Percentiles rank a stretch among this genome's conserved stretches.
Evolutionary conservation across 1,284 basidiomycete species (phyloP).

Genomic region (Cryptococcus hybrid): DNA sequence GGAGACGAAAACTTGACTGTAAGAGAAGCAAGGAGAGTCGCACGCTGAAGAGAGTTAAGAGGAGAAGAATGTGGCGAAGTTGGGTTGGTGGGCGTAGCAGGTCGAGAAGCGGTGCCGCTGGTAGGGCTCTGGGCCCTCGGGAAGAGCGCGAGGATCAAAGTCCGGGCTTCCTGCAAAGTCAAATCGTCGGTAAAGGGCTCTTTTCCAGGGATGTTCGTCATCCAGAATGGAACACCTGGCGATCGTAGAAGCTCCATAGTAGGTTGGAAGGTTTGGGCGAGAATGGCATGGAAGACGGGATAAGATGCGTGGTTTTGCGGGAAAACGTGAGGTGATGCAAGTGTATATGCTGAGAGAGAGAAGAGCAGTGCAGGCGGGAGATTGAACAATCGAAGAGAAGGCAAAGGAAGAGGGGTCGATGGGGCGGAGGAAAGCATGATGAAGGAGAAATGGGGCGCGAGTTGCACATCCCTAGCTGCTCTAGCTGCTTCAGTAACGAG

Average conservation of each 20-base stretch:
- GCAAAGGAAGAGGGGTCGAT: slow-evolving; percentile 39
- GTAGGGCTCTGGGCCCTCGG: slow-evolving; percentile 18
- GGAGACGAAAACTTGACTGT: slow-evolving; percentile 49
- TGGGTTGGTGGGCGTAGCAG: slow-evolving; percentile 31
- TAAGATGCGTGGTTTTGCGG: slow-evolving; percentile 35
- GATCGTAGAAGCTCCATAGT: slow-evolving; percentile 40
- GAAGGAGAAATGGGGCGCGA: slow-evolving; percentile 47
- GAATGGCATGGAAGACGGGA: slow-evolving; percentile 33
- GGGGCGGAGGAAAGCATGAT: slow-evolving; percentile 44
- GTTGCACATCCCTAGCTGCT: slow-evolving; percentile 45
- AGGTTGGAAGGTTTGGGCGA: slow-evolving; percentile 40
- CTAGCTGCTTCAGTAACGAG: slow-evolving; percentile 45
- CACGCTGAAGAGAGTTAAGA: slow-evolving; percentile 42
- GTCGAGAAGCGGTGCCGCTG: slow-evolving; percentile 7
- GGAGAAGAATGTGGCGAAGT: slow-evolving; percentile 42
- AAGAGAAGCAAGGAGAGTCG: slow-evolving; percentile 38
- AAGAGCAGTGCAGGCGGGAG: slow-evolving; percentile 43
- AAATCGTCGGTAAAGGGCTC: slow-evolving; percentile 39
- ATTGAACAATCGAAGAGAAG: slow-evolving; percentile 43
- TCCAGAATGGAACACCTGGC: slow-evolving; percentile 40
- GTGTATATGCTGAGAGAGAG: slow-evolving; percentile 41
- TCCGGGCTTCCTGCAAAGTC: slow-evolving; percentile 43
- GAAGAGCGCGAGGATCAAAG: slow-evolving; percentile 44
- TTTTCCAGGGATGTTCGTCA: slow-evolving; percentile 30
- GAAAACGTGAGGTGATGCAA: slow-evolving; percentile 45